Evolutionary conservation across 1,284 basidiomycete species (phyloP).

Genomic region (Malassezia sp.): DNA sequence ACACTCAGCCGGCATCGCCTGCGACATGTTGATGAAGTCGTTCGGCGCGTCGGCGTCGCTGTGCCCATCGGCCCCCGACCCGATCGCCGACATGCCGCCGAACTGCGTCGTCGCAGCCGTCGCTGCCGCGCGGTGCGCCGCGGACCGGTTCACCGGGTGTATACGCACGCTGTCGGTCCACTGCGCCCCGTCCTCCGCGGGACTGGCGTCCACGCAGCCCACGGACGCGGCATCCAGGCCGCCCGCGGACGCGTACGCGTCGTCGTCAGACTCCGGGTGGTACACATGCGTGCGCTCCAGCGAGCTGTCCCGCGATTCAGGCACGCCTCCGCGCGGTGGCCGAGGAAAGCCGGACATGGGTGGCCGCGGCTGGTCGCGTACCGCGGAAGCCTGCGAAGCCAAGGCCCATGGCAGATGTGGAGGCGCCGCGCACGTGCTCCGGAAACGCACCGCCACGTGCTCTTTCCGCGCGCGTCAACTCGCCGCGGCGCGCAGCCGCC

Average conservation of each 20-base stretch:
- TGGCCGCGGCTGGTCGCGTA: too few species aligned
- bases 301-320: constrained; percentile 1
- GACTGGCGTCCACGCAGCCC: too few species aligned
- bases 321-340: not conserved
- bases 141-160: not conserved
- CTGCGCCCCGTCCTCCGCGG: too few species aligned
- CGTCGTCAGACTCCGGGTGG: too few species aligned
- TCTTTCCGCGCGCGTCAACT: too few species aligned
- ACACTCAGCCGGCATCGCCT: constrained; percentile 33
- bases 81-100: constrained; percentile 3
- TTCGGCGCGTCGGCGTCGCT: not conserved
- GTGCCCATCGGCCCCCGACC: not conserved
- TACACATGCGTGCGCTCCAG: too few species aligned
- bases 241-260: too few species aligned
- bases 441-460: not conserved
- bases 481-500: too few species aligned
- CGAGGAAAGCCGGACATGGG: not conserved
- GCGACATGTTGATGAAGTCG: constrained; percentile 7
- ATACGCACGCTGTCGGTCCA: too few species aligned
- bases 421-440: not conserved
- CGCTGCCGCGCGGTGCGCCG: constrained; percentile 2
- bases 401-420: too few species aligned
- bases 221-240: too few species aligned
- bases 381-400: too few species aligned
- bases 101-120: constrained; percentile 3